phyloP scores from a whole-genome alignment of 441 rosid genomes.

The Euphorbia corollata region DNA sequence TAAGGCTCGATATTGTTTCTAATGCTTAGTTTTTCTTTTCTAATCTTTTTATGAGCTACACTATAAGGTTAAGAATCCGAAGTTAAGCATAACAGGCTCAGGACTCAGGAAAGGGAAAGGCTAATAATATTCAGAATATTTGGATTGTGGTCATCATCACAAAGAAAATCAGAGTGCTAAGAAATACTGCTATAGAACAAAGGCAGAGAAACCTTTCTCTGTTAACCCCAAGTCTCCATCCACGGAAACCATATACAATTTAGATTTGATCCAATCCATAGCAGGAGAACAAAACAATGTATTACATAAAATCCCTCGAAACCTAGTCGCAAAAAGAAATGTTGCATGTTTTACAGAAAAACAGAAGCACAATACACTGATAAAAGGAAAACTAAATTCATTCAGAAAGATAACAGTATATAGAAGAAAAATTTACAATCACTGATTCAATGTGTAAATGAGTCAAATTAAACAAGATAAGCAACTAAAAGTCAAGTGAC shows the following conservation, averaged over 20 bases:
- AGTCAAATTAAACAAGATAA: neutral
- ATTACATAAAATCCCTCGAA: neutral
- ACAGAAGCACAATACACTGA: neutral
- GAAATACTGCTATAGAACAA: conserved; percentile 1
- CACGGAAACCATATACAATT: neutral
- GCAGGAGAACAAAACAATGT: conserved; percentile 6
- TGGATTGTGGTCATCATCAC: neutral
- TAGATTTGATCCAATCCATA: neutral
- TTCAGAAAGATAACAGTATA: neutral
- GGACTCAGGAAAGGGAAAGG: neutral
- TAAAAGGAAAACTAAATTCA: neutral
- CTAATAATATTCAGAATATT: neutral
- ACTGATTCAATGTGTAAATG: neutral
- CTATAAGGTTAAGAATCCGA: neutral
- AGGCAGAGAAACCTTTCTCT: neutral
- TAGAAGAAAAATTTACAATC: neutral
- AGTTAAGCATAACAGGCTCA: neutral
- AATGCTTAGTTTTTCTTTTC: neutral
- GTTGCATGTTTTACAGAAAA: neutral
- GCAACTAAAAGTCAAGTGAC: neutral
- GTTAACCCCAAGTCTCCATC: neutral
- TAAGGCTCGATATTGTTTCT: neutral
- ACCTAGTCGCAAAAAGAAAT: neutral
- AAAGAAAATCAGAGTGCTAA: neutral
- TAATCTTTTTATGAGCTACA: neutral